These are phyloP conservation scores for Raphanus raphanistrum DNA, from an alignment of 345 rosid species.

Conservation along the genomic window DNA sequence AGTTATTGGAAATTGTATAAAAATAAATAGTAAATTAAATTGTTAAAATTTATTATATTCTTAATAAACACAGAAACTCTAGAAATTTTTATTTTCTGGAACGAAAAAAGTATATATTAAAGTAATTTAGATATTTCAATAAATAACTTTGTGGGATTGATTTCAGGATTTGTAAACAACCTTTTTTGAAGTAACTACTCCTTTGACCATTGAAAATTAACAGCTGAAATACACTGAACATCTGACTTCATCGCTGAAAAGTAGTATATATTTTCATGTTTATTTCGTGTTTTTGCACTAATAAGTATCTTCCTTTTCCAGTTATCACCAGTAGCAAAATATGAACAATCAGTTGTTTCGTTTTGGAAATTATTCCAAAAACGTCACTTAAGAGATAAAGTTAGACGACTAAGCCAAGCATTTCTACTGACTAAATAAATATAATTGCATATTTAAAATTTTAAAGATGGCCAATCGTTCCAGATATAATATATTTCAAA, in stretches of 20 bases:
- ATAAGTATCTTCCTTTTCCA: background rate
- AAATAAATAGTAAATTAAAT: too few species aligned
- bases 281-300: background rate
- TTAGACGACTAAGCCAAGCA: background rate
- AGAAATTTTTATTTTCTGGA: too few species aligned
- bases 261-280: background rate
- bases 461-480: too few species aligned
- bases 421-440: background rate
- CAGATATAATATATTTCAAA: background rate
- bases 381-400: constrained; percentile 2
- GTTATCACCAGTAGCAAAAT: background rate
- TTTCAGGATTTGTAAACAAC: constrained; percentile 18
- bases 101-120: too few species aligned
- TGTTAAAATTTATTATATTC: too few species aligned
- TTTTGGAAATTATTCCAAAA: background rate
- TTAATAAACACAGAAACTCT: too few species aligned
- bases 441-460: background rate
- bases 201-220: constrained; percentile 36
- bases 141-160: too few species aligned
- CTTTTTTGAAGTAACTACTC: constrained; percentile 29
- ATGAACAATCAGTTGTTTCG: background rate
- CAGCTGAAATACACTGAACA: constrained; percentile 31
- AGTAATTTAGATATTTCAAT: too few species aligned
- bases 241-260: constrained; percentile 38
- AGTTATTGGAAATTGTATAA: too few species aligned